Conservation (phyloP, 1,139 yeast species). For the Yamadazyma dendronema region DNA sequence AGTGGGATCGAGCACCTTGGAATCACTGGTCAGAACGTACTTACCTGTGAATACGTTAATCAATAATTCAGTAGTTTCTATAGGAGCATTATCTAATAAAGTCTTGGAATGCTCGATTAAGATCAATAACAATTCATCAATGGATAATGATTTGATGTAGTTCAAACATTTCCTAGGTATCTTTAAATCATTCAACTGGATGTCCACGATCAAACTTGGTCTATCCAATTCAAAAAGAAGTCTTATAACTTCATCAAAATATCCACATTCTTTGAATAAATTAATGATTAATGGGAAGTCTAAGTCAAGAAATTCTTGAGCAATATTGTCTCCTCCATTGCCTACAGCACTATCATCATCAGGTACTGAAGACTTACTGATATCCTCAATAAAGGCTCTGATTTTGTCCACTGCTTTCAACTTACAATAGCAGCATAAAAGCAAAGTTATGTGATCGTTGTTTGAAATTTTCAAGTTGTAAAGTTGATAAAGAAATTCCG, state of each 20-base stretch:
- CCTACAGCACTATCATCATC: slow-evolving; percentile 2
- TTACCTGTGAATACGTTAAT: slow-evolving; percentile 89
- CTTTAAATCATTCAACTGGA: slow-evolving; percentile 64
- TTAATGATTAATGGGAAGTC: slow-evolving; percentile 71
- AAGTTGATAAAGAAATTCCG: slow-evolving; percentile 61
- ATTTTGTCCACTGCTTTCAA: slow-evolving; percentile 62
- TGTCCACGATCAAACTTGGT: slow-evolving; percentile 74
- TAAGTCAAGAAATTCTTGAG: slow-evolving; percentile 37
- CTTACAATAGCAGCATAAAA: slow-evolving; percentile 82
- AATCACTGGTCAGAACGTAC: slow-evolving; percentile 46
- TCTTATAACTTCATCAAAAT: slow-evolving; percentile 64
- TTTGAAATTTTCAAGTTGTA: slow-evolving; percentile 54
- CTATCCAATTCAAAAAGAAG: slow-evolving; percentile 72
- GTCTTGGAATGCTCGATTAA: slow-evolving; percentile 65
- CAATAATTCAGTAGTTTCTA: slow-evolving; percentile 76
- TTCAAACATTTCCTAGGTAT: slow-evolving; percentile 63
- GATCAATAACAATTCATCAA: slow-evolving; percentile 77
- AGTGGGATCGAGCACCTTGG: slow-evolving; percentile 9
- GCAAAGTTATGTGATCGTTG: slow-evolving; percentile 76
- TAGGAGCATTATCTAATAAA: slow-evolving; percentile 67
- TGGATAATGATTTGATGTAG: slow-evolving; percentile 66
- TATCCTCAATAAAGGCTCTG: slow-evolving; percentile 52
- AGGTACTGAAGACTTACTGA: background rate
- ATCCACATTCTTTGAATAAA: slow-evolving; percentile 76
- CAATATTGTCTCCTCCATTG: slow-evolving; percentile 4